phyloP scores from a whole-genome alignment of 1,284 basidiomycete genomes.

The Leccinum pachyderme region DNA sequence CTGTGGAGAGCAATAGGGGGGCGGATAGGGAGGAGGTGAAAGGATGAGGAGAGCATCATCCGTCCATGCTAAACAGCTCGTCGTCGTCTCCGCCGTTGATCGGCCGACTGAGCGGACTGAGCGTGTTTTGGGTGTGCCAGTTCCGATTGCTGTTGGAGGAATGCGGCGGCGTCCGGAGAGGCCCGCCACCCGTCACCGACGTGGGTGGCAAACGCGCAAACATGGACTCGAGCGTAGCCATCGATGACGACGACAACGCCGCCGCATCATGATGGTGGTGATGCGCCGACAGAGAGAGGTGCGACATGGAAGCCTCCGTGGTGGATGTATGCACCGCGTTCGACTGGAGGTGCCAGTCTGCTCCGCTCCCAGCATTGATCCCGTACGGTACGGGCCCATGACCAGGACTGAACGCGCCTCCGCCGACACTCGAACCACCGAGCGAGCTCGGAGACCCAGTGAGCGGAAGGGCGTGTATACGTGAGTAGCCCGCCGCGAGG shows the following conservation, averaged over 20 bases:
- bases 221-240: slow-evolving; percentile 45
- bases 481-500: slow-evolving; percentile 80
- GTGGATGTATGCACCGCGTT: slow-evolving; percentile 25
- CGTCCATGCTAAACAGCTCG: slow-evolving; percentile 68
- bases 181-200: slow-evolving; percentile 20
- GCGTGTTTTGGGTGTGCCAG: slow-evolving; percentile 37
- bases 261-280: not conserved
- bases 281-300: slow-evolving; percentile 26
- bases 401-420: slow-evolving; percentile 30
- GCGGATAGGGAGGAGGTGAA: too few relatives aligned
- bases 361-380: slow-evolving; percentile 27
- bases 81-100: slow-evolving; percentile 52
- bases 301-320: slow-evolving; percentile 18
- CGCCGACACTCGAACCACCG: slow-evolving; percentile 29
- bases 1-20: too few relatives aligned
- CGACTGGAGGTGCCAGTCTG: slow-evolving; percentile 32
- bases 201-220: slow-evolving; percentile 41
- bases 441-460: slow-evolving; percentile 38
- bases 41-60: slow-evolving; percentile 22
- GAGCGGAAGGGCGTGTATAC: slow-evolving; percentile 73
- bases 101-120: slow-evolving; percentile 58
- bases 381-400: slow-evolving; percentile 33
- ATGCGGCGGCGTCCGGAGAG: slow-evolving; percentile 41
- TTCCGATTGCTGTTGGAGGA: slow-evolving; percentile 38
- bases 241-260: slow-evolving; percentile 16